Evolutionary conservation across 257 asterid genomes (phyloP).

Genomic region (Verbascum thapsus): DNA sequence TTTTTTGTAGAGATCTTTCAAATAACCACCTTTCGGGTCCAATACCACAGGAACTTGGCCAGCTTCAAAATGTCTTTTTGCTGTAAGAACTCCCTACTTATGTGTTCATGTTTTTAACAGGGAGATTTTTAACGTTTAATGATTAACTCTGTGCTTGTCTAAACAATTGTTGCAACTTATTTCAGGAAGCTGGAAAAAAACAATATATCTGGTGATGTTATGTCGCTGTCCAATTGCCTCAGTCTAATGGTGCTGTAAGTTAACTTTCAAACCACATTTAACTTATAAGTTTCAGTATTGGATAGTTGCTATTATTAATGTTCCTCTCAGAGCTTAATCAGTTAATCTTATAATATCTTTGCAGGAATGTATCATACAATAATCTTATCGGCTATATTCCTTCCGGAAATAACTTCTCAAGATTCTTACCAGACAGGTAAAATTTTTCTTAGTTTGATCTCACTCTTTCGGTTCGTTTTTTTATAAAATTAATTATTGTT

Average conservation of each 20-base stretch:
- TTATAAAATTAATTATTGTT: background rate
- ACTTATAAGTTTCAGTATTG: background rate
- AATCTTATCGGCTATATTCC: constrained; percentile 80
- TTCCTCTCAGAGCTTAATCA: constrained; percentile 4
- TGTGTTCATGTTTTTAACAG: background rate
- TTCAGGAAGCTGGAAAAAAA: constrained; percentile 75
- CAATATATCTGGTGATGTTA: constrained; percentile 82
- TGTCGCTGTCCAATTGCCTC: constrained; percentile 64
- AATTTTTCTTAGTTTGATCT: background rate
- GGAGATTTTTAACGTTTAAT: background rate
- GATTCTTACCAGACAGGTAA: constrained; percentile 82
- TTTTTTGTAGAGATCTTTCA: constrained; percentile 75
- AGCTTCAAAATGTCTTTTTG: constrained; percentile 80
- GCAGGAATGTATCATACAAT: constrained; percentile 89
- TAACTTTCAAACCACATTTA: constrained; percentile 3
- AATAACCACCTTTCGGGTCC: constrained; percentile 78
- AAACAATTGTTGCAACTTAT: background rate
- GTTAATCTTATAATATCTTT: constrained; percentile 12
- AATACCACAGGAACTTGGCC: constrained; percentile 81
- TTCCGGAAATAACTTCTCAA: constrained; percentile 80
- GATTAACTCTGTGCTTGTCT: background rate
- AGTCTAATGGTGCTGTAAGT: constrained; percentile 83
- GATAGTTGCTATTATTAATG: background rate
- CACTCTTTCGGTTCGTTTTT: background rate
- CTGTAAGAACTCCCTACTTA: constrained; percentile 53